Evolutionary conservation across 768 basidiomycete species (phyloP).

Genomic region (Boletales sp.): DNA sequence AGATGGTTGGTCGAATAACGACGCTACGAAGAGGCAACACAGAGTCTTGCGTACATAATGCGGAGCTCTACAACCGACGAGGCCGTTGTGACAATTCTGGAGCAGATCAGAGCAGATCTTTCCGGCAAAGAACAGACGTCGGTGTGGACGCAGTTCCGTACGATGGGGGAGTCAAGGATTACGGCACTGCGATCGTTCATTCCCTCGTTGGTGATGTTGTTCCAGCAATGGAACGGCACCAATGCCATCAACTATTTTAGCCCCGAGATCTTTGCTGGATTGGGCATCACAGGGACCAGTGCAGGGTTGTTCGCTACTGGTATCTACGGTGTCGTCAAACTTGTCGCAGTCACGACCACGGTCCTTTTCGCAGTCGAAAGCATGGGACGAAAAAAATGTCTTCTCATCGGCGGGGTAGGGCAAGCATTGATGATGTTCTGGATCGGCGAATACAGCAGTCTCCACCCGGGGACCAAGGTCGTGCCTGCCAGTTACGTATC

Average conservation of each 20-base stretch:
- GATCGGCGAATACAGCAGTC: conserved; percentile 33
- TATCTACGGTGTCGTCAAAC: conserved; percentile 37
- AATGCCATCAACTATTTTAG: conserved; percentile 56
- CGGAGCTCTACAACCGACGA: conserved; percentile 33
- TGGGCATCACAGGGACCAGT: conserved; percentile 43
- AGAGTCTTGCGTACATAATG: conserved; percentile 35
- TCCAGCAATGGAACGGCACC: conserved; percentile 49
- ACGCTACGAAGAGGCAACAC: conserved; percentile 39
- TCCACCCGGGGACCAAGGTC: conserved; percentile 27
- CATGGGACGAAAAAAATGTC: conserved; percentile 46
- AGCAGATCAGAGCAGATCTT: conserved; percentile 49
- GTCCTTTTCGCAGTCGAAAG: conserved; percentile 47
- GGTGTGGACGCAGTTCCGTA: conserved; percentile 34
- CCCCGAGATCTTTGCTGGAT: conserved; percentile 46
- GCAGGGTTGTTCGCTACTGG: conserved; percentile 51
- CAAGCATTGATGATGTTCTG: conserved; percentile 41
- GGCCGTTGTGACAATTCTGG: conserved; percentile 34
- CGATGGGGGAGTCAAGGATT: conserved; percentile 42
- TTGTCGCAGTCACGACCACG: conserved; percentile 37
- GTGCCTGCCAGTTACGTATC: conserved; percentile 37
- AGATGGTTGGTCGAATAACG: conserved; percentile 52
- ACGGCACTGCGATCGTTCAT: conserved; percentile 45
- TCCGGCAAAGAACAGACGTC: conserved; percentile 37
- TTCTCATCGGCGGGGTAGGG: conserved; percentile 47
- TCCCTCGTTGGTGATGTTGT: conserved; percentile 45